Percentiles rank a stretch among this genome's conserved stretches.
Conservation (phyloP, 768 basidiomycete genomes). For the Strobilomyces dryophilus region DNA sequence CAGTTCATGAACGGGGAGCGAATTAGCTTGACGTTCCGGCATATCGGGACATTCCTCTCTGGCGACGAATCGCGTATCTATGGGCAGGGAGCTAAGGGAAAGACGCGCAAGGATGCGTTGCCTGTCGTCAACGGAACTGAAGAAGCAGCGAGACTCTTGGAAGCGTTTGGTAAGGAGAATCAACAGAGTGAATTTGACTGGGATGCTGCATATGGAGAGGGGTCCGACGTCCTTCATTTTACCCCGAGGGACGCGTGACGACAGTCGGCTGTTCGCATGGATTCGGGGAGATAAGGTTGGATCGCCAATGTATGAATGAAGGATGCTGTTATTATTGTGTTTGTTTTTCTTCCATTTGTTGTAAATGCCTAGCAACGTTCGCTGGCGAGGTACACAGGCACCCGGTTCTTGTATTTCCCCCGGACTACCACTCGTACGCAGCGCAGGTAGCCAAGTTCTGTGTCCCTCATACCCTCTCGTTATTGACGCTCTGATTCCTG, state of each 20-base stretch:
- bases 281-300: conserved; percentile 10
- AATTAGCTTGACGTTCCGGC: conserved; percentile 77
- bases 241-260: conserved; percentile 19
- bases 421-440: conserved; percentile 3
- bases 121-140: conserved; percentile 49
- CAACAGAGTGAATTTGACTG: conserved; percentile 67
- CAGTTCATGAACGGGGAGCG: conserved; percentile 53
- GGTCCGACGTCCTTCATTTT: conserved; percentile 69
- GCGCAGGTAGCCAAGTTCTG: conserved; percentile 10
- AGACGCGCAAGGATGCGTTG: conserved; percentile 50
- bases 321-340: conserved; percentile 21
- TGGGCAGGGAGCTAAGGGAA: conserved; percentile 70
- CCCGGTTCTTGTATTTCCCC: background rate
- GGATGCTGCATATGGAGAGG: conserved; percentile 59
- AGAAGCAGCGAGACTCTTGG: conserved; percentile 48
- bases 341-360: conserved; percentile 8
- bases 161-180: conserved; percentile 73
- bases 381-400: background rate
- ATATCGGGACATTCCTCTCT: conserved; percentile 72
- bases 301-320: conserved; percentile 20
- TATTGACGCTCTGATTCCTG: conserved; percentile 7
- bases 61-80: conserved; percentile 51
- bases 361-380: conserved; percentile 25
- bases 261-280: conserved; percentile 4
- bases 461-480: background rate